Conservation (phyloP, 352 stramenopile genomes). For the Phytophthora tubulina region DNA sequence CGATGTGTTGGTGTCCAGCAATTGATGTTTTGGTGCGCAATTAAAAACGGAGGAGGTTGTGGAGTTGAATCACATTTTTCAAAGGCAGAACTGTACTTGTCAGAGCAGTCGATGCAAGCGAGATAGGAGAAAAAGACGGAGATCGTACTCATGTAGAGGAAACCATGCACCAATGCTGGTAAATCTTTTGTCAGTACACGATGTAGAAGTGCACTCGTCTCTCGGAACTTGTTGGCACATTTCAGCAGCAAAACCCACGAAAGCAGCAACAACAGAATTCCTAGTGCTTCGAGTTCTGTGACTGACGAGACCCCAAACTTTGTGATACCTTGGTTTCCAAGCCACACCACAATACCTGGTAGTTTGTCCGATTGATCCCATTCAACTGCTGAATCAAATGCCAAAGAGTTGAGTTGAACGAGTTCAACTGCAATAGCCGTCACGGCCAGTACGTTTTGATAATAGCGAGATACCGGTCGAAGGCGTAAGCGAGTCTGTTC, state of each 20-base stretch:
- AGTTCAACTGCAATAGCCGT: constrained; percentile 56
- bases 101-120: constrained; percentile 52
- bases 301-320: constrained; percentile 26
- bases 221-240: constrained; percentile 77
- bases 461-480: constrained; percentile 54
- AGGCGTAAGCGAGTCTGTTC: constrained; percentile 63
- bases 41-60: constrained; percentile 42
- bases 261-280: constrained; percentile 42
- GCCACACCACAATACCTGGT: constrained; percentile 50
- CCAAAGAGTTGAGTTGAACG: constrained; percentile 71
- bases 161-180: constrained; percentile 53
- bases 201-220: constrained; percentile 62
- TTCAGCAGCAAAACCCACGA: constrained; percentile 69
- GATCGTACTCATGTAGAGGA: constrained; percentile 71
- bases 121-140: constrained; percentile 72
- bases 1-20: constrained; percentile 59
- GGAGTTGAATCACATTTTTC: constrained; percentile 7
- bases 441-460: constrained; percentile 59
- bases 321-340: constrained; percentile 41
- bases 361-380: constrained; percentile 61
- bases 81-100: constrained; percentile 4
- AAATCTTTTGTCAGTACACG: constrained; percentile 67
- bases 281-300: constrained; percentile 33
- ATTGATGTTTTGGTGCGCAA: constrained; percentile 50
- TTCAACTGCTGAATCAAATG: constrained; percentile 63